Conservation (phyloP, 2,329 filamentous ascomycete genomes). For the Verticillium albo-atrum region DNA sequence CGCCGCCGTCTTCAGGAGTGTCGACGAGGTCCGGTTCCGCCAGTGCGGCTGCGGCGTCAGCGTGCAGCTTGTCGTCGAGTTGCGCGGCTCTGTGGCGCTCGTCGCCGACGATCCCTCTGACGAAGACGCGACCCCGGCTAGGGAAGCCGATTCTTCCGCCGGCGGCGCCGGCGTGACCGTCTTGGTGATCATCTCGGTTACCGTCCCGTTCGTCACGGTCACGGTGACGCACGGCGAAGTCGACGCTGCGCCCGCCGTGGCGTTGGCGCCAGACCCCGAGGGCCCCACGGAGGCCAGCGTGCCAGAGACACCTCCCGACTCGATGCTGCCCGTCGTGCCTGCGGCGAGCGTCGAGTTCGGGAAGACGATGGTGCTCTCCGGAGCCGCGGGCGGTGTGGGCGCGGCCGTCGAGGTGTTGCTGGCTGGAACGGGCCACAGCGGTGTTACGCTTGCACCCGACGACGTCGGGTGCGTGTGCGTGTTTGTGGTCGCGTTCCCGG, state of each 20-base stretch:
- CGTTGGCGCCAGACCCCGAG: not conserved
- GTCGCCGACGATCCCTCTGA: not conserved
- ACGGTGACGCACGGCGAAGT: slow-evolving; percentile 5
- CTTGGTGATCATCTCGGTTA: slow-evolving; percentile 8
- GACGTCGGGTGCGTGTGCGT: not conserved
- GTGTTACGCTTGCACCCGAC: not conserved
- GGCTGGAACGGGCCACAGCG: not conserved
- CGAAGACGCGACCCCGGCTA: not conserved
- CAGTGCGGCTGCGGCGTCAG: not conserved
- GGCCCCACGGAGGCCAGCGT: not conserved
- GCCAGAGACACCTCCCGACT: too few species aligned
- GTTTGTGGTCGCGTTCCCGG: not conserved
- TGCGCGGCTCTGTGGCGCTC: not conserved
- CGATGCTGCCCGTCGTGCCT: not conserved
- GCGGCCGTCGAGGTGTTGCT: not conserved
- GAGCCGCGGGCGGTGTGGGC: not conserved
- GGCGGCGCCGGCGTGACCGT: not conserved
- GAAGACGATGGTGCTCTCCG: not conserved
- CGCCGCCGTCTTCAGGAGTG: not conserved
- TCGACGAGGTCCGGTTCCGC: slow-evolving; percentile 6
- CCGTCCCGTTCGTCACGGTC: slow-evolving; percentile 9
- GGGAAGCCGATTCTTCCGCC: not conserved
- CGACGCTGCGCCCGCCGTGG: not conserved
- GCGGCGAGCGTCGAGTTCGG: not conserved
- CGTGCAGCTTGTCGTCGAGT: not conserved